phyloP scores from a whole-genome alignment of 140 eudicot genomes.

The Erigeron philadelphicus region DNA sequence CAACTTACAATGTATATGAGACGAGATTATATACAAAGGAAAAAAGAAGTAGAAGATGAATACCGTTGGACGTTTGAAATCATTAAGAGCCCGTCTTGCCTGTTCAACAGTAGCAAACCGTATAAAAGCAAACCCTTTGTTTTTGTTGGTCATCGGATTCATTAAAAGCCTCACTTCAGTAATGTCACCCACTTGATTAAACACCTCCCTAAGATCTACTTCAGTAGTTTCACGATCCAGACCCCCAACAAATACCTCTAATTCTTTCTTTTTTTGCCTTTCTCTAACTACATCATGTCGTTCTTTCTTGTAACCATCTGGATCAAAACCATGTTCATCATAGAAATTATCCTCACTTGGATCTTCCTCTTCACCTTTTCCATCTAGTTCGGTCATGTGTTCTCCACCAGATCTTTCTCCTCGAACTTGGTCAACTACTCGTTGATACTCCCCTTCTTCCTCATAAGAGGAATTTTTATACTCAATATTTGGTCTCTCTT shows the following conservation, averaged over 20 bases:
- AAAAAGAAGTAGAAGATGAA: not conserved
- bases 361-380: constrained; percentile 28
- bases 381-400: constrained; percentile 29
- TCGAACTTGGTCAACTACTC: constrained; percentile 21
- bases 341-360: constrained; percentile 28
- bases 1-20: not conserved
- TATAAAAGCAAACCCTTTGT: constrained; percentile 53
- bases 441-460: constrained; percentile 25
- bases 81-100: constrained; percentile 42
- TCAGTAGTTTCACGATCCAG: constrained; percentile 51
- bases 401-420: constrained; percentile 33
- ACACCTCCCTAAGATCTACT: constrained; percentile 45
- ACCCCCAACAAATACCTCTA: constrained; percentile 57
- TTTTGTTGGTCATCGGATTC: constrained; percentile 51
- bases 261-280: constrained; percentile 44
- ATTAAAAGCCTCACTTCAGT: constrained; percentile 52
- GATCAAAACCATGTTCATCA: constrained; percentile 38
- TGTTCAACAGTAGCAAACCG: constrained; percentile 50
- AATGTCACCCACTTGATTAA: constrained; percentile 45
- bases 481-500: constrained; percentile 32
- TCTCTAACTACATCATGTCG: constrained; percentile 48
- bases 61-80: constrained; percentile 52
- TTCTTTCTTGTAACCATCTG: constrained; percentile 35
- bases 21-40: not conserved
- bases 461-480: constrained; percentile 29